Base-by-base conservation (phyloP, 805 yeast species). In the Hanseniaspora vineae region DNA sequence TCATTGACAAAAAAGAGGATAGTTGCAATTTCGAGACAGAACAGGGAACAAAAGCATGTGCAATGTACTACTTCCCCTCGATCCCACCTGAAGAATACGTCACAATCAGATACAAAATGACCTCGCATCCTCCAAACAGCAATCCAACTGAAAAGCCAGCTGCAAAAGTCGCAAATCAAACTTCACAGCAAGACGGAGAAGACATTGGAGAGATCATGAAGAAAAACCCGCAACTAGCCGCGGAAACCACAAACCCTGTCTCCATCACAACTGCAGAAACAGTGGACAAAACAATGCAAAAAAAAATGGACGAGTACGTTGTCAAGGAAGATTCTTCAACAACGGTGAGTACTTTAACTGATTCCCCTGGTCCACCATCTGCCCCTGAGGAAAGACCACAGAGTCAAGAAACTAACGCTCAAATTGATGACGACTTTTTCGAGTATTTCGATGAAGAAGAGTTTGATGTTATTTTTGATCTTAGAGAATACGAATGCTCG, bases 41-140 rank as follows among this genome's bases (percentile, higher is more conserved):
- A 15, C 60, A 55, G 19, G 97, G 97, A 49, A 88, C 96, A 3
- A 88, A 88, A 64, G 77, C 87, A 5, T 78, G 84, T 57, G 96
- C 92, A 1, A 82, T 86, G 78, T 88, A 79, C 62, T 71, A 76
- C 17, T 88, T 89, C 64, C 86, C 82, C 56, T 78, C 75, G 51
- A 81, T 88, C 37, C 92, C 94, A 5, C 77, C 95, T 0, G 88
- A 90, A 15, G 95, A 85, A 57, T 83, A 81, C 58, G 96, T 85
- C 23, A 83, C 94, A 1, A 73, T 89, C 42, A 77, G 96, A 53
- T 84, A 88, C 66, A 81, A 77, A 60, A 73, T 84, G 56, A 70
- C 83, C 19, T 70, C 70, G 50, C 57, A 51, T 6, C 37, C 51
- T n/a, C 40, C 40, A n/a, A 37, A 23, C 29, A 23, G 29, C 29